Evolutionary conservation across 164 flowering plant genomes (phyloP), one percentile per base, ranked within the genome.

Genomic region (Kingdonia uniflora): DNA sequence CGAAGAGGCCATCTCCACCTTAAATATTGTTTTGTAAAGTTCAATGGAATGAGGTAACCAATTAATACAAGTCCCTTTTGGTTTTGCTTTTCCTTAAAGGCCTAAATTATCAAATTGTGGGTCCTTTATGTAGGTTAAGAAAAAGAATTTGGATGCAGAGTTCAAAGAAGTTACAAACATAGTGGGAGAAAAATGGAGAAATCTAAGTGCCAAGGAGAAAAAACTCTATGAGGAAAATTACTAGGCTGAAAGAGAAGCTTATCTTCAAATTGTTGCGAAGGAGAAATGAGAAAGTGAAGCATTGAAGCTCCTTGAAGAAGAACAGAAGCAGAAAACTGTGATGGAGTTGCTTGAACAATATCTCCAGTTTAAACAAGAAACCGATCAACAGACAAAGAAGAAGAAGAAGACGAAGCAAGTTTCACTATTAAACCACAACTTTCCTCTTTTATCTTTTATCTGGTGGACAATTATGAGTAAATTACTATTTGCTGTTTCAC

Each of bases 211-310:
- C 6, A 96, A 87, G 54, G 95, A 87, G 70, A 92, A 84, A 78
- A 92, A 80, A 69, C 96, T 96, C 17, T 92, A 87, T 56, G 98
- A 92, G 57, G 90, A 92, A 56, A 79, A 61, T 58, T 87, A 87
- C 58, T 81, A 75, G 45, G 74, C 80, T 25, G 94, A 85, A 24
- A 92, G 80, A 59, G 88, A 76, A 62, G 80, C 74, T 33, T 92
- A 85, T 62, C 56, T 85, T 71, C 81, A 68, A 66, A 71, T 84
- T n/a, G 67, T 80, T 2, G 81, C 84, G 2, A 82, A 78, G 59
- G 95, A 87, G 69, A 92, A 82, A 70, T 81, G 98, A 1, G 94
- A 92, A 65, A 74, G 59, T 19, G 98, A 87, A 59, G 96, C 98
- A 1, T 74, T 92, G 90, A 84, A 71, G 68, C 80, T 92, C 0